Evolutionary conservation across 768 basidiomycete species (phyloP).

Genomic region (Hemileccinum impolitum): DNA sequence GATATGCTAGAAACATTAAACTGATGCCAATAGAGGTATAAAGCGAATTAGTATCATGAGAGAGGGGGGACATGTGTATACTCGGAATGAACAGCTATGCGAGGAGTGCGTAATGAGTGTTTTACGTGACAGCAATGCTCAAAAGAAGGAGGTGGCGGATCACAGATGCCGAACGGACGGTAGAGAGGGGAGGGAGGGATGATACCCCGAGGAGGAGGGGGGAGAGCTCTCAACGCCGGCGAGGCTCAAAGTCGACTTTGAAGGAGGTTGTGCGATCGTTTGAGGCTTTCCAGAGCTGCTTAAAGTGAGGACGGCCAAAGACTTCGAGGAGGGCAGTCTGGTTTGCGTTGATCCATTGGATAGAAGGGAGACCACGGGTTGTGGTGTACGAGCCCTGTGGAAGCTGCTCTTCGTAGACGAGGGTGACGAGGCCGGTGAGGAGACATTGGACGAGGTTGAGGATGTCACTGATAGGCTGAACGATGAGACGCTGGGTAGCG

Average conservation of each 20-base stretch:
- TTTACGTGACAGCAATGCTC: slow-evolving; percentile 39
- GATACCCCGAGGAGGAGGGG: slow-evolving; percentile 6
- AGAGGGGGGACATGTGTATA: slow-evolving; percentile 30
- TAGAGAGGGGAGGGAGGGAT: no score
- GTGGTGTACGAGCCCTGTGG: slow-evolving; percentile 69
- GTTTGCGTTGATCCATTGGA: slow-evolving; percentile 73
- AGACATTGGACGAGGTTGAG: slow-evolving; percentile 68
- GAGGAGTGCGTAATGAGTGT: slow-evolving; percentile 34
- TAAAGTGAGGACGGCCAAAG: slow-evolving; percentile 71
- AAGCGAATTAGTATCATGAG: slow-evolving; percentile 31
- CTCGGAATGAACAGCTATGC: slow-evolving; percentile 30
- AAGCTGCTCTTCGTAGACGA: slow-evolving; percentile 74
- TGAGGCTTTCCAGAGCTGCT: slow-evolving; percentile 68
- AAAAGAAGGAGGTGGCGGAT: slow-evolving; percentile 27
- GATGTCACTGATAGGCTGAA: slow-evolving; percentile 67
- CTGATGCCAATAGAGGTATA: slow-evolving; percentile 24
- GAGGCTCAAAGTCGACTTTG: slow-evolving; percentile 64
- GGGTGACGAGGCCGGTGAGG: slow-evolving; percentile 66
- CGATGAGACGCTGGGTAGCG: slow-evolving; percentile 65
- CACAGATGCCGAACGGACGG: slow-evolving; percentile 24
- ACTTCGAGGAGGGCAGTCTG: slow-evolving; percentile 65
- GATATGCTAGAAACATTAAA: slow-evolving; percentile 33
- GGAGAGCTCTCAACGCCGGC: slow-evolving; percentile 32
- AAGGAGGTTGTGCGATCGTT: slow-evolving; percentile 67
- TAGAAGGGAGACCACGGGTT: slow-evolving; percentile 71